Conservation (phyloP, 768 basidiomycete species). For the Hirschioporus abietinus region DNA sequence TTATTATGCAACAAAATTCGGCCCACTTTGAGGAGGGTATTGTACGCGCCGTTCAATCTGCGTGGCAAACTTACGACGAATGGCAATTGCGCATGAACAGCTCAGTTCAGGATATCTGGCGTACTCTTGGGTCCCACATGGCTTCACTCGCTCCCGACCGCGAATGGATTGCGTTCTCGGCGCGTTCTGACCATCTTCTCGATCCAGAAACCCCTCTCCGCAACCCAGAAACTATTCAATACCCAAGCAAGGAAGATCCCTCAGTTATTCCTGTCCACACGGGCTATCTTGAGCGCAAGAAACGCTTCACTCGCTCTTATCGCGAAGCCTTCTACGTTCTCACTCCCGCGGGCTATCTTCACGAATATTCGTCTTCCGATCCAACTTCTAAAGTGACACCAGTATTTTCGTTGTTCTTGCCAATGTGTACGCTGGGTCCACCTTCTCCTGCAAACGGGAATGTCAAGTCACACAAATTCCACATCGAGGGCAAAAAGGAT, state of each 20-base stretch:
- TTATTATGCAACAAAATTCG: slow-evolving; percentile 97
- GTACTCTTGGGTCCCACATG: slow-evolving; percentile 66
- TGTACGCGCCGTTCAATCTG: slow-evolving; percentile 90
- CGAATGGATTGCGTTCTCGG: slow-evolving; percentile 96
- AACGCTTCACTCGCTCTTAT: slow-evolving; percentile 85
- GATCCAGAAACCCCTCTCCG: slow-evolving; percentile 95
- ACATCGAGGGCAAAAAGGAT: slow-evolving; percentile 89
- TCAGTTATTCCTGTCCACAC: slow-evolving; percentile 81
- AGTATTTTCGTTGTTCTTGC: slow-evolving; percentile 84
- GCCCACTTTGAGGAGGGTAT: slow-evolving; percentile 97
- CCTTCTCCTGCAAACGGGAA: slow-evolving; percentile 53
- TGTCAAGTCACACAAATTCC: slow-evolving; percentile 87
- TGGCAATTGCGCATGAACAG: slow-evolving; percentile 80
- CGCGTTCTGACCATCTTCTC: slow-evolving; percentile 88
- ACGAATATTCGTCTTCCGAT: slow-evolving; percentile 83
- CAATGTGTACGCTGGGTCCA: slow-evolving; percentile 92
- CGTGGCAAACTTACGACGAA: slow-evolving; percentile 96
- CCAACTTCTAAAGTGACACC: slow-evolving; percentile 56
- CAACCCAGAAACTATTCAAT: slow-evolving; percentile 68
- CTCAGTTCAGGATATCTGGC: slow-evolving; percentile 72
- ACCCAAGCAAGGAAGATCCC: slow-evolving; percentile 90
- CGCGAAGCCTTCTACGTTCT: slow-evolving; percentile 87
- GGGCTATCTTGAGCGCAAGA: slow-evolving; percentile 91
- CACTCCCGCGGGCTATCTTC: slow-evolving; percentile 93
- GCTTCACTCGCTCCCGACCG: slow-evolving; percentile 74